phyloP scores from a whole-genome alignment of 2,329 filamentous ascomycete genomes.

The Fusarium redolens region DNA sequence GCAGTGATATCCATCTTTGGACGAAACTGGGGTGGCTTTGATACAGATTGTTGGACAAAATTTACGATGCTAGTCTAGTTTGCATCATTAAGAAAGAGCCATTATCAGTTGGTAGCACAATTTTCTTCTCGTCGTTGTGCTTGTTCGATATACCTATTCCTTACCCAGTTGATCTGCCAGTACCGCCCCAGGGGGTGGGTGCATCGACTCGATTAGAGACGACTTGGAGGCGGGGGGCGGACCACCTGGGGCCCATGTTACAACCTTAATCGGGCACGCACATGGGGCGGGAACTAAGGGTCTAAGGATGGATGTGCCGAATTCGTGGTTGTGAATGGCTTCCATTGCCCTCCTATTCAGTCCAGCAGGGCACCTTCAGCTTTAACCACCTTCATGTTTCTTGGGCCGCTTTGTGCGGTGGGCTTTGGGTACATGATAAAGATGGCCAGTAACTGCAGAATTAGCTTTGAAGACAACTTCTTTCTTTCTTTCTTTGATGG shows the following conservation, averaged over 20 bases:
- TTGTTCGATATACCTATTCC: no score
- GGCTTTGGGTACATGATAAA: background rate
- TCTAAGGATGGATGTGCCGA: background rate
- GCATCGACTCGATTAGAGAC: background rate
- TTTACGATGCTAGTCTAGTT: background rate
- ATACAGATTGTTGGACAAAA: background rate
- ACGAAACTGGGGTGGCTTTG: background rate
- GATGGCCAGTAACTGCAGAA: background rate
- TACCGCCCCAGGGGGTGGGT: background rate
- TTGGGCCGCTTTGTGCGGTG: background rate
- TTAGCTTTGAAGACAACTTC: background rate
- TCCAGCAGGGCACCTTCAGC: background rate
- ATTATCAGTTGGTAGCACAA: background rate
- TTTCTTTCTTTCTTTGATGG: background rate
- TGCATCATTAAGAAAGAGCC: background rate
- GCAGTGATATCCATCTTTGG: background rate
- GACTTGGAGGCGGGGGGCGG: background rate
- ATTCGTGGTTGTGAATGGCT: background rate
- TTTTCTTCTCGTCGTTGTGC: background rate
- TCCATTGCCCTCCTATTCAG: slow-evolving; percentile 2
- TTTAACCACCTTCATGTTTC: background rate
- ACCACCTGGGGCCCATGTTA: background rate
- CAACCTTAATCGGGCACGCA: slow-evolving; percentile 7
- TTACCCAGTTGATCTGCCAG: background rate
- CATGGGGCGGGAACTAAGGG: background rate